Conservation (phyloP, 176 grass and related monocot genomes). For the Puccinellia tenuiflora region DNA sequence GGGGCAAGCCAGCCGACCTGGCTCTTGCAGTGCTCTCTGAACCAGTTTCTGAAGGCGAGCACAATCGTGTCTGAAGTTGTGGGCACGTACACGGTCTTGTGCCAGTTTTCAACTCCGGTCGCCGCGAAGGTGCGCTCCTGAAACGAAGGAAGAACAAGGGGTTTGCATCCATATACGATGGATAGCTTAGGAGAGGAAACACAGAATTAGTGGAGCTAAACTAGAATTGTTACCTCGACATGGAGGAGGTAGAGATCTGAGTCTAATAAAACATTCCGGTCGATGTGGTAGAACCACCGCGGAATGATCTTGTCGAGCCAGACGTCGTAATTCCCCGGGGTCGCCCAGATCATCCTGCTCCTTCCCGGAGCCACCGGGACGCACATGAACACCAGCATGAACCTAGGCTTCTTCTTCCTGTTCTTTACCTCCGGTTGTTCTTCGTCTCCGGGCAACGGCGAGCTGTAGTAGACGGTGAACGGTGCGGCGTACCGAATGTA, state of each 20-base stretch:
- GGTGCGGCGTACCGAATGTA: constrained; percentile 52
- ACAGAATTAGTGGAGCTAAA: too few species aligned
- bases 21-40: constrained; percentile 54
- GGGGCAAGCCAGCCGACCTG: constrained; percentile 41
- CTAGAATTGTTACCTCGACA: too few species aligned
- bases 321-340: constrained; percentile 33
- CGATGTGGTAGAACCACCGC: too few species aligned
- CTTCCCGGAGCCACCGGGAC: constrained; percentile 21
- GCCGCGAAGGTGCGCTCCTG: too few species aligned
- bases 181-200: too few species aligned
- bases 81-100: too few species aligned
- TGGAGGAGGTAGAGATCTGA: too few species aligned
- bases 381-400: constrained; percentile 66
- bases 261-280: too few species aligned
- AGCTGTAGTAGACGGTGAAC: constrained; percentile 28
- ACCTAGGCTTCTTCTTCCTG: background rate
- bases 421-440: constrained; percentile 22
- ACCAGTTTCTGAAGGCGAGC: constrained; percentile 78
- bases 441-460: background rate
- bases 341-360: constrained; percentile 64
- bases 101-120: too few species aligned
- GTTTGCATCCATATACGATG: too few species aligned
- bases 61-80: constrained; percentile 55
- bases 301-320: background rate
- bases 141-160: too few species aligned